Evolutionary conservation across 768 basidiomycete genomes (phyloP).

Genomic region (Tylopilus balloui): DNA sequence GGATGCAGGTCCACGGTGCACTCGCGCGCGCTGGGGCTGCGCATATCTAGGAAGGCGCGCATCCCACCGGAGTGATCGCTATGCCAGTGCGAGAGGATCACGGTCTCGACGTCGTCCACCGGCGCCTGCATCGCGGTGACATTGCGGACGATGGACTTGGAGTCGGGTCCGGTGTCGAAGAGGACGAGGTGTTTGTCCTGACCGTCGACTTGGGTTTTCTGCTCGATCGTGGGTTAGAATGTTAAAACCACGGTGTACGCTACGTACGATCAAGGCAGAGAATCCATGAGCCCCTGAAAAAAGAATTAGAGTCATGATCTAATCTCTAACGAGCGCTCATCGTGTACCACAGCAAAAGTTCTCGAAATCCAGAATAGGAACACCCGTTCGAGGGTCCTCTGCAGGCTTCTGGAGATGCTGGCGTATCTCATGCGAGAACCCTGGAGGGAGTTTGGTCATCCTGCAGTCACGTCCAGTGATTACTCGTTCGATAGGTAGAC

Average conservation of each 20-base stretch:
- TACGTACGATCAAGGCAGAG: conserved; percentile 67
- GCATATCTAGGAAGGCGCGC: conserved; percentile 54
- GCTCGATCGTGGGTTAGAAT: neutral
- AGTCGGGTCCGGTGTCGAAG: conserved; percentile 85
- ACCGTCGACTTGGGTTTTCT: conserved; percentile 56
- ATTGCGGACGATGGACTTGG: conserved; percentile 70
- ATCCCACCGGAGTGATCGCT: conserved; percentile 73
- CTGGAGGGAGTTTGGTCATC: conserved; percentile 77
- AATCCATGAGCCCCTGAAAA: conserved; percentile 77
- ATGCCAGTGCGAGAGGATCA: conserved; percentile 81
- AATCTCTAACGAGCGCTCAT: neutral
- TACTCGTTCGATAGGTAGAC: neutral
- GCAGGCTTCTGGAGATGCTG: conserved; percentile 54
- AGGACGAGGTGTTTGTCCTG: conserved; percentile 50
- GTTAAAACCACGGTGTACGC: too few relatives aligned
- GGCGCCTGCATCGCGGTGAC: conserved; percentile 54
- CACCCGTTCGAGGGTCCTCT: conserved; percentile 43
- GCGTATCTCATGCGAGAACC: conserved; percentile 67
- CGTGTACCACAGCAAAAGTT: conserved; percentile 61
- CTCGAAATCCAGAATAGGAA: conserved; percentile 68
- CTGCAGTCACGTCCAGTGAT: conserved; percentile 31
- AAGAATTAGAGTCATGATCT: neutral
- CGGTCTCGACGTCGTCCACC: conserved; percentile 49
- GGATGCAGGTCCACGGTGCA: conserved; percentile 75
- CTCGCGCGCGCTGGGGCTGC: conserved; percentile 26